Evolutionary conservation across 2,329 filamentous ascomycete species (phyloP).

Genomic region (Elsinoe batatas): DNA sequence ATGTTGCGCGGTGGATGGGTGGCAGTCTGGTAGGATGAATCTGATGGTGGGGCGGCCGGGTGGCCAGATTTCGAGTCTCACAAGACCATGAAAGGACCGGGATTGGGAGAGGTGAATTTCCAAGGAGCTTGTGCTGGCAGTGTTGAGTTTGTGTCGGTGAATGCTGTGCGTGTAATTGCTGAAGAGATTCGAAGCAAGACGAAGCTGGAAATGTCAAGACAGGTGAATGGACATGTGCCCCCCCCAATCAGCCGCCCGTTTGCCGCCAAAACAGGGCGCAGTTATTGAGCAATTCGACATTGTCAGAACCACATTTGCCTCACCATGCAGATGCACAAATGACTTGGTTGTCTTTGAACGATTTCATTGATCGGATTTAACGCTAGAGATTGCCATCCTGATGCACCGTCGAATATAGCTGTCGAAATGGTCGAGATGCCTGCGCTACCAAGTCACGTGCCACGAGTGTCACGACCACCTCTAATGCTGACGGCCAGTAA

Average conservation of each 20-base stretch:
- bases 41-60: not conserved
- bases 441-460: not conserved
- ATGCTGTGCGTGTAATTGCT: too few relatives aligned
- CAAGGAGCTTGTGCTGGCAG: too few relatives aligned
- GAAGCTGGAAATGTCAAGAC: too few relatives aligned
- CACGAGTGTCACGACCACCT: not conserved
- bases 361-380: too few relatives aligned
- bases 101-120: too few relatives aligned
- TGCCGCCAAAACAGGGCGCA: not conserved
- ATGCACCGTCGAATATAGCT: not conserved
- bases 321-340: too few relatives aligned
- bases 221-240: not conserved
- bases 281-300: not conserved
- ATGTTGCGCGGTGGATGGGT: constrained; percentile 12
- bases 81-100: not conserved
- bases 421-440: not conserved
- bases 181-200: too few relatives aligned
- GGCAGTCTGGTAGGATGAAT: not conserved
- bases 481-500: constrained; percentile 15
- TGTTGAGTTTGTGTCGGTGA: too few relatives aligned
- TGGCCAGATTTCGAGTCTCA: not conserved
- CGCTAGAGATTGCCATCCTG: too few relatives aligned
- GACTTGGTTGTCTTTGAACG: too few relatives aligned
- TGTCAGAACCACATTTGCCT: too few relatives aligned
- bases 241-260: not conserved